Evolutionary conservation across 2,329 filamentous ascomycete genomes (phyloP).

Genomic region (Tetracladium maxilliforme): DNA sequence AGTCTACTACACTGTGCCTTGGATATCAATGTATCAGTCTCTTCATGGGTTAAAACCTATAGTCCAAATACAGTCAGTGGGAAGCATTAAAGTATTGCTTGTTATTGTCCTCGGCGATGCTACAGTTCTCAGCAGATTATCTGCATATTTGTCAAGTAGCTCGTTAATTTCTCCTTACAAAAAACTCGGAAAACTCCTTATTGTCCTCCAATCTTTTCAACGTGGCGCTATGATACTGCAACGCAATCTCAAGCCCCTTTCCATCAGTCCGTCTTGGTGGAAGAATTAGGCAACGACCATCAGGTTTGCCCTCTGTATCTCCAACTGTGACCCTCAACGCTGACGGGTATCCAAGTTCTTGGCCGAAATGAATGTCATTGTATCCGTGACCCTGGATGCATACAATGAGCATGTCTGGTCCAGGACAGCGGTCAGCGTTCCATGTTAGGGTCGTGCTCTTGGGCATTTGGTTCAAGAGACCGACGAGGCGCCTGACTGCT

Average conservation of each 20-base stretch:
- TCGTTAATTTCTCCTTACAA: constrained; percentile 2
- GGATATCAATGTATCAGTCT: no score
- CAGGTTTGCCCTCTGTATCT: constrained; percentile 2
- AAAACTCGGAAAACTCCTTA: constrained; percentile 1
- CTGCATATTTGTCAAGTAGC: no score
- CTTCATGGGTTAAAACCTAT: no score
- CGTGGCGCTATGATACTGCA: constrained; percentile 1
- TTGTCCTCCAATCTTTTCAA: constrained; percentile 1
- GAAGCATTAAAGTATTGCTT: no score
- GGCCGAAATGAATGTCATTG: constrained; percentile 1
- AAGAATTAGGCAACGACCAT: constrained; percentile 2
- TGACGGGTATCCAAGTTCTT: constrained; percentile 1
- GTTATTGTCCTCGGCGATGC: no score
- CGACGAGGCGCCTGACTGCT: constrained; percentile 1
- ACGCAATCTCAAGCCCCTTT: constrained; percentile 1
- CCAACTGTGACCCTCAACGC: constrained; percentile 1
- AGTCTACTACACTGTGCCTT: no score
- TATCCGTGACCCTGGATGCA: neutral
- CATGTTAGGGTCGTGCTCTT: constrained; percentile 2
- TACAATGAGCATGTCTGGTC: constrained; percentile 3
- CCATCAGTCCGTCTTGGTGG: constrained; percentile 1
- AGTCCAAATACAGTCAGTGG: no score
- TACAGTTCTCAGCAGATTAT: no score
- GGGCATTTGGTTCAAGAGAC: constrained; percentile 1
- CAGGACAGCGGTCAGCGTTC: constrained; percentile 2